A percentile compares a stretch with the other conserved stretches of the same genome.
phyloP scores from a whole-genome alignment of 2,329 filamentous ascomycete genomes.

The Alternaria viburni region DNA sequence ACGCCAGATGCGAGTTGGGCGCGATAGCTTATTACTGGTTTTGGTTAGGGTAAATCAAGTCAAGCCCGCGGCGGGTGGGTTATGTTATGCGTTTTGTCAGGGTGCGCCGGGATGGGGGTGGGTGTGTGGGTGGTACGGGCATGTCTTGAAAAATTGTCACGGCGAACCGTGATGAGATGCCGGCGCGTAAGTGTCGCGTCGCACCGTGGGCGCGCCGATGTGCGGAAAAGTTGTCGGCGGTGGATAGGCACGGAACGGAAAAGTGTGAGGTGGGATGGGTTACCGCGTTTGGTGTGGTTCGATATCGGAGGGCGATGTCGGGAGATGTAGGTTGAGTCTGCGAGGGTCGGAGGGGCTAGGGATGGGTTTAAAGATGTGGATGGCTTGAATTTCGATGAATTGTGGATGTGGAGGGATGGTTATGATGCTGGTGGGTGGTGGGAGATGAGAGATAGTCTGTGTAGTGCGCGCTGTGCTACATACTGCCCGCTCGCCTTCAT shows the following conservation, averaged over 20 bases:
- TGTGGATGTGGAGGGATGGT: too few relatives aligned
- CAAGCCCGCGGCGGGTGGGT: too few relatives aligned
- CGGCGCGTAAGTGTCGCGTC: background rate
- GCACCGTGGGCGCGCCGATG: background rate
- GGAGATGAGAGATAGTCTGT: too few relatives aligned
- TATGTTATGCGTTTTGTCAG: background rate
- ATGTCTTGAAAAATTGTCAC: background rate
- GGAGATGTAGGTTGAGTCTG: background rate
- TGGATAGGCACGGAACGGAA: background rate
- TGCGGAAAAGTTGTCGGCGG: background rate
- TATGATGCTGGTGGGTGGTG: too few relatives aligned
- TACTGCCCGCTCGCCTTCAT: too few relatives aligned
- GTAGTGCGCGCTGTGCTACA: too few relatives aligned
- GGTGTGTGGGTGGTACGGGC: background rate
- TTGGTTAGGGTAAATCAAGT: too few relatives aligned
- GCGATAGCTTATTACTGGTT: constrained; percentile 6
- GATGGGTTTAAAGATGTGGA: too few relatives aligned
- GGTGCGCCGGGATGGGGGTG: background rate
- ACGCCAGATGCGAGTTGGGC: background rate
- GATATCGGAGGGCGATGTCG: constrained; percentile 4
- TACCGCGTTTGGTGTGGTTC: background rate
- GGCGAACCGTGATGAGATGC: background rate
- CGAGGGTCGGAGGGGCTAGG: too few relatives aligned
- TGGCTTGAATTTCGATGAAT: too few relatives aligned
- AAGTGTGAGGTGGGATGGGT: background rate